Evolutionary conservation across 2,329 filamentous ascomycete genomes (phyloP).

Genomic region (Ceratocystis alfenasii): DNA sequence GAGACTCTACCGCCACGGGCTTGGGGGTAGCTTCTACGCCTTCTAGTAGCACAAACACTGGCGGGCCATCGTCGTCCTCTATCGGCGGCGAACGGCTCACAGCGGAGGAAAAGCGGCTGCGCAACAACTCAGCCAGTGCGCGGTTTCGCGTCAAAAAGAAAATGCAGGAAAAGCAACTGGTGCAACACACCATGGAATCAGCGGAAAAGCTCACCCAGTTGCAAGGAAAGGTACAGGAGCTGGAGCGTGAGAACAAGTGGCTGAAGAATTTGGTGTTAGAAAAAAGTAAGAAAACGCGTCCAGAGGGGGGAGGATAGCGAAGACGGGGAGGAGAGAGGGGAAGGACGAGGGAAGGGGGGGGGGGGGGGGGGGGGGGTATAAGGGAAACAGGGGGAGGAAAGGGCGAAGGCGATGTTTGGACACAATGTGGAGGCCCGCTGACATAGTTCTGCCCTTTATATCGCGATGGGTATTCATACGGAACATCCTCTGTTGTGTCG

Average conservation of each 20-base stretch:
- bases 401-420: too few relatives aligned
- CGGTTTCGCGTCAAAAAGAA: constrained; percentile 60
- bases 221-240: constrained; percentile 42
- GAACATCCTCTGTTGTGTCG: too few relatives aligned
- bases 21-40: neutral
- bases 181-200: constrained; percentile 48
- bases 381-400: too few relatives aligned
- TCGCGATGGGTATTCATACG: too few relatives aligned
- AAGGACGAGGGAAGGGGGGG: neutral
- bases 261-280: constrained; percentile 47
- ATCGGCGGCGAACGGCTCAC: constrained; percentile 25
- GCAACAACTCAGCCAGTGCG: constrained; percentile 55
- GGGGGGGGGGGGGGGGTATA: neutral
- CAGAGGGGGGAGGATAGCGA: neutral
- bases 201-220: constrained; percentile 47
- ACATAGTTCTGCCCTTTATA: too few relatives aligned
- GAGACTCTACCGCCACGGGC: neutral
- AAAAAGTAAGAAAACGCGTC: constrained; percentile 30
- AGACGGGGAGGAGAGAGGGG: neutral
- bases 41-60: neutral
- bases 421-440: too few relatives aligned
- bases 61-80: neutral
- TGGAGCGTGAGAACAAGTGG: constrained; percentile 51
- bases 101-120: constrained; percentile 52
- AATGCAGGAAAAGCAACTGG: constrained; percentile 53